Conservation (phyloP, 1,284 basidiomycete genomes). For the Irpex rosettiformis region DNA sequence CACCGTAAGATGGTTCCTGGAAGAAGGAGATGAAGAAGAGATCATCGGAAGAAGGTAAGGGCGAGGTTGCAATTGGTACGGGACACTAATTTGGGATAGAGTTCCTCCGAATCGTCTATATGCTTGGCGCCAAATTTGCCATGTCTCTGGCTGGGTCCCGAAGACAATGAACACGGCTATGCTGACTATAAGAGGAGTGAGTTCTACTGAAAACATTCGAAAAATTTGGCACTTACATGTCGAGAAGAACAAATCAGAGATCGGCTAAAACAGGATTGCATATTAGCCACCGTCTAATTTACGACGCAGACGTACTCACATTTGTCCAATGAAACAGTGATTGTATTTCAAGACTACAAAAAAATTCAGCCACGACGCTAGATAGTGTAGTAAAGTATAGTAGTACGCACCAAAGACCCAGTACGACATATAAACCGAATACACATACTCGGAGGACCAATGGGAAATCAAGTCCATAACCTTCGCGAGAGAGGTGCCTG, state of each 20-base stretch:
- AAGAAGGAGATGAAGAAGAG: not conserved
- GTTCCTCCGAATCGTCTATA: slow-evolving; percentile 2
- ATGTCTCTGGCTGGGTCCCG: slow-evolving; percentile 16
- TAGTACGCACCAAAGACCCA: slow-evolving; percentile 16
- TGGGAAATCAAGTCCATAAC: slow-evolving; percentile 8
- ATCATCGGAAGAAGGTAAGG: not conserved
- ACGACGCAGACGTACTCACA: slow-evolving; percentile 6
- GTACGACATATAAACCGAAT: slow-evolving; percentile 17
- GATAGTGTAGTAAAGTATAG: not conserved
- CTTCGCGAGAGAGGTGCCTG: slow-evolving; percentile 12
- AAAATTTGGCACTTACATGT: slow-evolving; percentile 13
- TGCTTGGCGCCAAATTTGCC: slow-evolving; percentile 14
- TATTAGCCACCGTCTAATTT: not conserved
- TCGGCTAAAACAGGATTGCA: slow-evolving; percentile 11
- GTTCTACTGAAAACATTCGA: no score
- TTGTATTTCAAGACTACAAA: slow-evolving; percentile 11
- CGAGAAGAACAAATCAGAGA: slow-evolving; percentile 15
- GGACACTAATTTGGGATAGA: not conserved
- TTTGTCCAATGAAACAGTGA: slow-evolving; percentile 16
- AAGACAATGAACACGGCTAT: slow-evolving; percentile 18
- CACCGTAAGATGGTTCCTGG: not conserved
- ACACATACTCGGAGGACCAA: slow-evolving; percentile 15
- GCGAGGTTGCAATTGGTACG: not conserved
- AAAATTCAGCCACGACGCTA: not conserved
- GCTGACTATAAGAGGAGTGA: slow-evolving; percentile 9